These are phyloP conservation scores for Kodamaea ohmeri DNA, from an alignment of 1,139 yeast species.

Conservation along the genomic window DNA sequence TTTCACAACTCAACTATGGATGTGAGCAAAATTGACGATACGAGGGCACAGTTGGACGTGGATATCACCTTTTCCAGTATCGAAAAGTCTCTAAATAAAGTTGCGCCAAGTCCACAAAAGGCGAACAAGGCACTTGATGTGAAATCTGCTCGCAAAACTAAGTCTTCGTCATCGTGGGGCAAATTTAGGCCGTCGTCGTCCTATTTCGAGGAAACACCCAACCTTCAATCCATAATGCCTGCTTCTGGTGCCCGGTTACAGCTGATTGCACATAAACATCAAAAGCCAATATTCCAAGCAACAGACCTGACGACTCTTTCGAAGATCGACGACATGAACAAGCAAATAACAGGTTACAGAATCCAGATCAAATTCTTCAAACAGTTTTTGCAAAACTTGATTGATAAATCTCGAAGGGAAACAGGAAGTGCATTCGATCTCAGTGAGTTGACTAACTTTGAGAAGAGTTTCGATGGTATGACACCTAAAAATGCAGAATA, in stretches of 20 bases:
- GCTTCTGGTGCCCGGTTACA: slow-evolving; percentile 7
- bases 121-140: slow-evolving; percentile 1
- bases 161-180: slow-evolving; percentile 31
- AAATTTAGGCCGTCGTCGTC: slow-evolving; percentile 28
- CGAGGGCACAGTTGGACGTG: slow-evolving; percentile 31
- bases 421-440: slow-evolving; percentile 18
- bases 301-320: slow-evolving; percentile 17
- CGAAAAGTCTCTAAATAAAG: slow-evolving; percentile 10
- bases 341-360: slow-evolving; percentile 41
- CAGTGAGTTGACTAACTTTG: slow-evolving; percentile 25
- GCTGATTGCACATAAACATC: slow-evolving; percentile 4
- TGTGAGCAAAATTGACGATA: slow-evolving; percentile 25
- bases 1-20: slow-evolving; percentile 25
- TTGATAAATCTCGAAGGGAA: slow-evolving; percentile 23
- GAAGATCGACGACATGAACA: slow-evolving; percentile 34
- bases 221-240: slow-evolving; percentile 10
- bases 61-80: slow-evolving; percentile 24
- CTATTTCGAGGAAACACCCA: slow-evolving; percentile 11
- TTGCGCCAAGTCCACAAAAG: slow-evolving; percentile 4
- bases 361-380: slow-evolving; percentile 44
- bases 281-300: slow-evolving; percentile 13
- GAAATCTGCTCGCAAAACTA: slow-evolving; percentile 9
- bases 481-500: slow-evolving; percentile 14
- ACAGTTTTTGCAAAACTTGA: slow-evolving; percentile 39
- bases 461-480: slow-evolving; percentile 21